A percentile compares a stretch with the other conserved stretches of the same genome.
Conservation (phyloP, 2,329 filamentous ascomycete genomes). For the Alternaria gaisen region DNA sequence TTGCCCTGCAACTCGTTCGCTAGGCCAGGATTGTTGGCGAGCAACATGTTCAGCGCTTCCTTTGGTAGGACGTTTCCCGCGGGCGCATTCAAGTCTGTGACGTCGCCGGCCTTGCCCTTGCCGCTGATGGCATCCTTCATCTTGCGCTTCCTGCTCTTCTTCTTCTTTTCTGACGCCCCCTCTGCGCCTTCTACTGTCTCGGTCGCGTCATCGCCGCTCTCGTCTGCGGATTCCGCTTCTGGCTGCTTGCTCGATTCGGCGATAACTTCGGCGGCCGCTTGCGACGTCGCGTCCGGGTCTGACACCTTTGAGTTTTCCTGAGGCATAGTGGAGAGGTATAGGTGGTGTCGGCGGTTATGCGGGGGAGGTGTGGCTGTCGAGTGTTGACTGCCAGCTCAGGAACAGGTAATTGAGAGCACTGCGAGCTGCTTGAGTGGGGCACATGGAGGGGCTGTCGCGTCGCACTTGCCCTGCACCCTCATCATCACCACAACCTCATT, state of each 20-base stretch:
- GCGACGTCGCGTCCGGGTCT: constrained; percentile 62
- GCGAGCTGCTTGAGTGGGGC: constrained; percentile 20
- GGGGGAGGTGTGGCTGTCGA: constrained; percentile 19
- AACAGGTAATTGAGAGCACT: constrained; percentile 21
- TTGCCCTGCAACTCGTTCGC: constrained; percentile 49
- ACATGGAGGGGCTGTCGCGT: constrained; percentile 9
- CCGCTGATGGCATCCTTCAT: constrained; percentile 57
- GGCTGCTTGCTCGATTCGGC: constrained; percentile 45
- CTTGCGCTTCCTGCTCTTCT: constrained; percentile 72
- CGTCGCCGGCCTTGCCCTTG: constrained; percentile 43
- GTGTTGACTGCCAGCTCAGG: constrained; percentile 13
- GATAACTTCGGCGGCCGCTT: constrained; percentile 55
- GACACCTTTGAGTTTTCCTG: constrained; percentile 69
- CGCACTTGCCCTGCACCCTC: constrained; percentile 1
- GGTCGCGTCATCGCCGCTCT: constrained; percentile 48
- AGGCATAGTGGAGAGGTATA: constrained; percentile 36
- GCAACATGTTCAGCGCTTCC: constrained; percentile 49
- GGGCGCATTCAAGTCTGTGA: constrained; percentile 36
- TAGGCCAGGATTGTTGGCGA: constrained; percentile 51
- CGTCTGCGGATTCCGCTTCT: constrained; percentile 41
- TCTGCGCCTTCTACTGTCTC: constrained; percentile 47
- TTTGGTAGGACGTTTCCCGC: constrained; percentile 46
- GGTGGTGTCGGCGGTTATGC: constrained; percentile 24
- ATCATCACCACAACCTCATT: constrained; percentile 2
- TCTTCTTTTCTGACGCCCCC: constrained; percentile 65